Base-by-base conservation (phyloP, 768 basidiomycete genomes). In the Agaricus subrufescens region DNA sequence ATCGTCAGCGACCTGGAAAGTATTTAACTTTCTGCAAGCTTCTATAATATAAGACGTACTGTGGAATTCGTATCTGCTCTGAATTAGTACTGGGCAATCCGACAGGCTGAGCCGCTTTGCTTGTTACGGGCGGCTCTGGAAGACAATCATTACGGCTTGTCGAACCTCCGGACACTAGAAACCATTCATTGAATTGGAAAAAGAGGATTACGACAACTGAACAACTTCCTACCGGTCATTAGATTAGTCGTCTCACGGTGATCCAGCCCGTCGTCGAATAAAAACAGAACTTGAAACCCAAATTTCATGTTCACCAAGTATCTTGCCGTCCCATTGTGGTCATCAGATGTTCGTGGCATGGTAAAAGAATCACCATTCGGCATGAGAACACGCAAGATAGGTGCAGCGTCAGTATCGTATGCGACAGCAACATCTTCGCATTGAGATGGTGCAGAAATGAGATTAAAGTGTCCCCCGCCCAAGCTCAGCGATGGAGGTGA, bases 401-500 rank as follows among this genome's bases (percentile, higher is more conserved):
- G 72, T 4, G 74, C 65, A 11, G 63, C 57, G 2, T 65, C 59
- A 0, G 70, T 64, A 49, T 78, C 68, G 64, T 75, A 83, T 2
- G 59, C 61, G 26, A 87, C 63, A 5, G 67, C 67, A 65, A 86
- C 77, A 3, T 73, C 60, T 58, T 74, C 69, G 67, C 84, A 85
- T 65, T 85, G 82, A 2, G 69, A 62, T 15, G 79, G 61, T 9
- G 62, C 58, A 15, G 60, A 63, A 23, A 64, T 55, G 34, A 81
- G 38, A 4, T 65, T 61, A 62, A 73, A 85, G 27, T 54, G 27
- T 10, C 61, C 39, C 52, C 60, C 58, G 51, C 62, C 27, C 54
- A 51, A 10, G 60, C 25, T 15, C 55, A 38, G 4, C 59, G 42
- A 9, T 56, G 51, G 4, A 60, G 29, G 9, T 56, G 50, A 31